Conservation (phyloP, 192 early-diverging fungal genomes). For the Powellomyces hirtus region DNA sequence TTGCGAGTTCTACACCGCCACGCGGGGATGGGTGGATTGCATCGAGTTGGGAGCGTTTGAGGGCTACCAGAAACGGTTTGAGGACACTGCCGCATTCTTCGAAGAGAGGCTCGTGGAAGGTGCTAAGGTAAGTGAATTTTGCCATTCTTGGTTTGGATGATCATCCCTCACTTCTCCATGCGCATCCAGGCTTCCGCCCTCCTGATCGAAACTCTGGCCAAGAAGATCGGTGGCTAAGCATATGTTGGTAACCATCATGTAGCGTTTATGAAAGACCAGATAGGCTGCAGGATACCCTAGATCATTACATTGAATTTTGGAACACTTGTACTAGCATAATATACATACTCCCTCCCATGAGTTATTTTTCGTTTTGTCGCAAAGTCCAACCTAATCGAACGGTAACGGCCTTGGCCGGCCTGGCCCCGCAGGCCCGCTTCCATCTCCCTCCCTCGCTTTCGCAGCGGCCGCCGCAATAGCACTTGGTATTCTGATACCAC, state of each 20-base stretch:
- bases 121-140: slow-evolving; percentile 47
- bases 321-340: too few relatives aligned
- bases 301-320: too few relatives aligned
- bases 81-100: slow-evolving; percentile 82
- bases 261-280: too few relatives aligned
- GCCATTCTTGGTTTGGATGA: neutral
- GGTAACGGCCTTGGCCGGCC: slow-evolving; percentile 41
- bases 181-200: slow-evolving; percentile 16
- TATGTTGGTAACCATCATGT: too few relatives aligned
- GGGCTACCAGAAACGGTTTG: slow-evolving; percentile 80
- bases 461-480: slow-evolving; percentile 72
- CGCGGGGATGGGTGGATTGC: slow-evolving; percentile 90
- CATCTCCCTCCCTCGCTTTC: slow-evolving; percentile 6
- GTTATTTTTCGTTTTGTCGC: too few relatives aligned
- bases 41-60: slow-evolving; percentile 80
- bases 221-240: neutral
- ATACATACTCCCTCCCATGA: too few relatives aligned
- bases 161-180: neutral
- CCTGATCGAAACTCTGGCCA: slow-evolving; percentile 24
- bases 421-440: slow-evolving; percentile 3
- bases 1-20: slow-evolving; percentile 89
- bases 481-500: slow-evolving; percentile 78
- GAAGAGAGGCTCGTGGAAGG: slow-evolving; percentile 49
- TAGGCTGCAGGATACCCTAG: too few relatives aligned
- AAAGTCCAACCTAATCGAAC: too few relatives aligned